Conservation (phyloP, 768 basidiomycete species). For the Phlegmacium glaucopus region DNA sequence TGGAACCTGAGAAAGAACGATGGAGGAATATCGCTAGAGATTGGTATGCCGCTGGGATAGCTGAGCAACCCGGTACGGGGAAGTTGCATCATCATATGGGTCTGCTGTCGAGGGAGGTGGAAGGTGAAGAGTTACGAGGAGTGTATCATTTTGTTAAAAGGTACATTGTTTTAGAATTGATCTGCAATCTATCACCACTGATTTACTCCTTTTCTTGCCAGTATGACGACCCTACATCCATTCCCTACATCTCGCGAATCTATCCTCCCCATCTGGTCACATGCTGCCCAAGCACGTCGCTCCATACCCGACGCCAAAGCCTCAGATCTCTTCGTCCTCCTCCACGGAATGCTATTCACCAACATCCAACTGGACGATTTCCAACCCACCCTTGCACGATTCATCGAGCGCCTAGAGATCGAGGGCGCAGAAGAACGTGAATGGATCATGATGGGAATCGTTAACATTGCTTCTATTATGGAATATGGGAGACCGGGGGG, state of each 20-base stretch:
- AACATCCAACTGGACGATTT: conserved; percentile 95
- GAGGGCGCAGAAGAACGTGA: conserved; percentile 80
- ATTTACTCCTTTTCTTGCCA: conserved; percentile 34
- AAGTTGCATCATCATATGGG: conserved; percentile 95
- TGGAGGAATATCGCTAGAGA: conserved; percentile 89
- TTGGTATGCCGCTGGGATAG: conserved; percentile 89
- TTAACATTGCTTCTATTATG: conserved; percentile 78
- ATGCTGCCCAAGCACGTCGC: conserved; percentile 66
- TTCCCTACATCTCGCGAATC: conserved; percentile 89
- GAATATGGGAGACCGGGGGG: conserved; percentile 84
- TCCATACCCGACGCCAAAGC: conserved; percentile 70
- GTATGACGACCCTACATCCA: conserved; percentile 89
- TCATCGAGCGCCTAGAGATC: conserved; percentile 82
- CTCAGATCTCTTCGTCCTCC: conserved; percentile 81
- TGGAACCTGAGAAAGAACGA: conserved; percentile 88
- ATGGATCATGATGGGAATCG: conserved; percentile 95
- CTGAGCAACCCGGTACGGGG: conserved; percentile 90
- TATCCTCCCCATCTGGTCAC: conserved; percentile 84
- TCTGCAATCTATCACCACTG: background rate
- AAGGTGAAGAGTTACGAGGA: conserved; percentile 76
- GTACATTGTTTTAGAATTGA: conserved; percentile 32
- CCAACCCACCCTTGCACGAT: conserved; percentile 71
- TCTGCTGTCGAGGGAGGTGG: conserved; percentile 78
- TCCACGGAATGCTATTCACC: conserved; percentile 98
- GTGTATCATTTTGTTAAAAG: conserved; percentile 96